phyloP scores from a whole-genome alignment of 805 yeast species.

The Metschnikowia sp. region DNA sequence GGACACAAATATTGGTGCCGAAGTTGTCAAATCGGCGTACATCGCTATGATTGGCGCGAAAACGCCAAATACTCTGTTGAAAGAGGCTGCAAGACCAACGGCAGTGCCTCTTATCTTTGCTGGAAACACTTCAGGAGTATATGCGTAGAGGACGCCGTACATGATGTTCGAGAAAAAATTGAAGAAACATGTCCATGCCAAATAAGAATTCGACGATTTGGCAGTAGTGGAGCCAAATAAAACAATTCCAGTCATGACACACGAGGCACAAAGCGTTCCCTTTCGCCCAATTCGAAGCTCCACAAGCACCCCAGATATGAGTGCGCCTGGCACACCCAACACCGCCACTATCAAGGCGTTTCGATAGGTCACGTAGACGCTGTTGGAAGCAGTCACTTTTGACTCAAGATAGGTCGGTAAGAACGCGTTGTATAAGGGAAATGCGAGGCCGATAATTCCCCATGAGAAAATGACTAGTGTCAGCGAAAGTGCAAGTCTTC shows the following conservation, averaged over 20 bases:
- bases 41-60: conserved; percentile 58
- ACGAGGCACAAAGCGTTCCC: conserved; percentile 37
- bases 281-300: conserved; percentile 16
- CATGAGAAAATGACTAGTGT: conserved; percentile 44
- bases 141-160: conserved; percentile 57
- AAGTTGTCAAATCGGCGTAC: conserved; percentile 50
- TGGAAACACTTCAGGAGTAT: conserved; percentile 64
- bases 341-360: conserved; percentile 17
- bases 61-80: conserved; percentile 50
- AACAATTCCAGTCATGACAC: conserved; percentile 52
- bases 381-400: conserved; percentile 30
- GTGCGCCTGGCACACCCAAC: conserved; percentile 15
- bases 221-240: conserved; percentile 64
- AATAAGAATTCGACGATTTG: conserved; percentile 43
- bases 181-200: conserved; percentile 48
- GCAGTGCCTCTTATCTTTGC: conserved; percentile 51
- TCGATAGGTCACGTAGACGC: conserved; percentile 27
- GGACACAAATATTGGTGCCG: conserved; percentile 61
- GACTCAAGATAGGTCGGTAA: conserved; percentile 41
- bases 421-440: conserved; percentile 19
- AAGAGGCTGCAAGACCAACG: conserved; percentile 55
- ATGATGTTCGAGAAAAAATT: conserved; percentile 48
- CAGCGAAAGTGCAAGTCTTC: conserved; percentile 43
- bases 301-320: conserved; percentile 14
- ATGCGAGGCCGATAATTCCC: conserved; percentile 41